Conservation (phyloP, 805 yeast species). For the Suhomyces sp. region DNA sequence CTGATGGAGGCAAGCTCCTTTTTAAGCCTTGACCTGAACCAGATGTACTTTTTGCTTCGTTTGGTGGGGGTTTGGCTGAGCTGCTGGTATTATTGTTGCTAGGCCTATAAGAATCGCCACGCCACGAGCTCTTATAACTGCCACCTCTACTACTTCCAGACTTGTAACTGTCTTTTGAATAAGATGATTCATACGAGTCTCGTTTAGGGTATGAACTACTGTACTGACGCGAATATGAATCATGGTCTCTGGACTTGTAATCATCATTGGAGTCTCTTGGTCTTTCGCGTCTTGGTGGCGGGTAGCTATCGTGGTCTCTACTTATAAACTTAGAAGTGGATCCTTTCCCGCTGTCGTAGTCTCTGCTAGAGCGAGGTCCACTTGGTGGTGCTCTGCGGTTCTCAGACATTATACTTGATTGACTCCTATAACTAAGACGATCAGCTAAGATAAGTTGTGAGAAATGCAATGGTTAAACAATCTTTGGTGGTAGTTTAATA, state of each 20-base stretch:
- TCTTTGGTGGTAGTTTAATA: background rate
- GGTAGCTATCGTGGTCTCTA: background rate
- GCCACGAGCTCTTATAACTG: constrained; percentile 24
- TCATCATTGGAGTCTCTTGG: background rate
- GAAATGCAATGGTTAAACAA: background rate
- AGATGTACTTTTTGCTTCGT: background rate
- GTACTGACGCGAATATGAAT: background rate
- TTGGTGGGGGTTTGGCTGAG: background rate
- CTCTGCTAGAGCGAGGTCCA: constrained; percentile 24
- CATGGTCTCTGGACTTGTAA: background rate
- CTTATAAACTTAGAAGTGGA: background rate
- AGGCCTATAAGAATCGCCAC: constrained; percentile 9
- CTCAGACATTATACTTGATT: constrained; percentile 24
- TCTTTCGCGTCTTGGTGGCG: background rate
- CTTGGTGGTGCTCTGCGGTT: constrained; percentile 30
- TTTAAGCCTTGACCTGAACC: constrained; percentile 5
- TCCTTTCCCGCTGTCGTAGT: constrained; percentile 8
- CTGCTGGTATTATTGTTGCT: background rate
- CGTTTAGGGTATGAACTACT: background rate
- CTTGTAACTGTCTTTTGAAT: constrained; percentile 2
- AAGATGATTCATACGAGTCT: background rate
- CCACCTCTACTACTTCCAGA: constrained; percentile 19
- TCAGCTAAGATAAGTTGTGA: background rate
- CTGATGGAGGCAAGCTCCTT: constrained; percentile 9
- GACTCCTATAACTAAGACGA: background rate